A percentile compares a stretch with the other conserved stretches of the same genome.
These are phyloP conservation scores for Collybiopsis luxurians DNA, from an alignment of 768 basidiomycete species.

Conservation along the genomic window DNA sequence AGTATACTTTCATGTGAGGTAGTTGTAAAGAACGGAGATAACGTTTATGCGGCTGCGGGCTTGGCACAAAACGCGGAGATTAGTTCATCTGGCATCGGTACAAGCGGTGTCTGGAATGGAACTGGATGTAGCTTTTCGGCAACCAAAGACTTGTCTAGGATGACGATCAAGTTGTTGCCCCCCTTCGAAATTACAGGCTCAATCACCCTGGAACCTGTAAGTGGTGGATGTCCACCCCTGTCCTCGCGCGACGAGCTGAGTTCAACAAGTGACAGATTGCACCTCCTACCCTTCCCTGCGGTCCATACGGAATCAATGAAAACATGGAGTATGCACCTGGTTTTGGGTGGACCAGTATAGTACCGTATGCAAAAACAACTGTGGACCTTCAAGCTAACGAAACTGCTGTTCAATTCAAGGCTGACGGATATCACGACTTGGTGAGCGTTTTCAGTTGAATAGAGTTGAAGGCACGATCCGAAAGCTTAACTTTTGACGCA, in stretches of 20 bases:
- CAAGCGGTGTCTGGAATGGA: conserved; percentile 11
- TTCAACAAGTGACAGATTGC: neutral
- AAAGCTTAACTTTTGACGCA: too few relatives aligned
- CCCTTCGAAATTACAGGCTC: conserved; percentile 13
- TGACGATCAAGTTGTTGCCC: conserved; percentile 9
- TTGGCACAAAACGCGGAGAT: conserved; percentile 7
- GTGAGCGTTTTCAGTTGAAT: too few relatives aligned
- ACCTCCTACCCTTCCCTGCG: neutral
- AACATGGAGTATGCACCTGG: neutral
- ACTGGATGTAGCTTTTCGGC: conserved; percentile 12
- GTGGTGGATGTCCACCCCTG: neutral
- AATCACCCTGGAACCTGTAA: conserved; percentile 6
- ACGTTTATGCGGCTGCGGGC: neutral
- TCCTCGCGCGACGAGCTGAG: too few relatives aligned
- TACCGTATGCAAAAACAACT: neutral
- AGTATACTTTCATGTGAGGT: conserved; percentile 5
- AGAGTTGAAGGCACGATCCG: too few relatives aligned
- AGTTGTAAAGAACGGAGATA: conserved; percentile 1
- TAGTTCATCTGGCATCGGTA: neutral
- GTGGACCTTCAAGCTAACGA: neutral
- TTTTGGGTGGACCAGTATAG: neutral
- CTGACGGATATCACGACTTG: neutral
- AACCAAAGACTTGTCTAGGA: neutral
- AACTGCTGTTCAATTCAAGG: neutral
- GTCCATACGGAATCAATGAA: neutral